Evolutionary conservation across 768 basidiomycete species (phyloP), one percentile per base, ranked within the genome.

Genomic region (Pleurotus ostreatus): DNA sequence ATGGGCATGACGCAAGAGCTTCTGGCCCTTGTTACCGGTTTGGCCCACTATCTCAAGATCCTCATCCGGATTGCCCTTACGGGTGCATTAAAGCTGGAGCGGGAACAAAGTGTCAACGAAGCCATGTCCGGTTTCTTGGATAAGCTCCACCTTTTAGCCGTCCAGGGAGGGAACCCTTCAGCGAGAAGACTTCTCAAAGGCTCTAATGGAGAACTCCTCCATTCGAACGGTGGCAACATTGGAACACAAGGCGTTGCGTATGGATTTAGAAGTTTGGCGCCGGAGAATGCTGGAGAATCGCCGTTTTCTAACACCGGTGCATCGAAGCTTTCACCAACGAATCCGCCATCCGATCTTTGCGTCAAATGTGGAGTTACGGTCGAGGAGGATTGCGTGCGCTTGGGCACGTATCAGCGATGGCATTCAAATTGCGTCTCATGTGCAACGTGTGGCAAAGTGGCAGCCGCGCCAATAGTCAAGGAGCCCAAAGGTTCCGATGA

Each of bases 11-110:
- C 95, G 15, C 92, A 98, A 71, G 97, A 98, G 64, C 78, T 99
- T 11, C 85, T 98, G 37, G 94, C 95, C 15, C 85, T 99, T 47
- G 97, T 99, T 60, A 99, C 97, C 0, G 96, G 97, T n/a, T 80
- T 99, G 37, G 97, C 97, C 4, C 97, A 99, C 72, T 98, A 99
- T 72, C 86, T 99, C 67, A 99, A 99, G 77, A 98, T 99, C 72
- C 85, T 99, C 54, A 99, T 99, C 61, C 89, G 97, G 49, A 98
- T 99, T 60, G 94, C 97, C 2, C 78, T 99, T 46, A 98, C 97
- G 0, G 95, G 94, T 5, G 92, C 94, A 4, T 80, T 99, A 58
- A 98, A 94, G 73, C 80, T 99, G 30, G 97, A 99, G 72, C 80
- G 94, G 57, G 97, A 99, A 65, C 84, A 92, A 65, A 82, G 81